Conservation (phyloP, 805 yeast species). For the Wickerhamomyces queroliae region DNA sequence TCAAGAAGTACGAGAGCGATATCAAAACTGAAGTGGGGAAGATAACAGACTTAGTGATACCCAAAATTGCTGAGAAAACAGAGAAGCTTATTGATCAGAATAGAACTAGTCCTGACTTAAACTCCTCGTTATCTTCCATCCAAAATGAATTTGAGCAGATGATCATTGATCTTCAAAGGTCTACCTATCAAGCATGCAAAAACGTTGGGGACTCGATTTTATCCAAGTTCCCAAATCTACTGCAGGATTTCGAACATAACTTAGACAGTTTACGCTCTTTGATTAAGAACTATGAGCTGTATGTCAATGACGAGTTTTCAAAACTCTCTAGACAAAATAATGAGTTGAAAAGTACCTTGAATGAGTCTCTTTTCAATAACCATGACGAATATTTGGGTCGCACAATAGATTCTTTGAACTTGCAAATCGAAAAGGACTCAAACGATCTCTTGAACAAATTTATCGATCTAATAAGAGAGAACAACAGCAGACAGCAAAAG, state of each 20-base stretch:
- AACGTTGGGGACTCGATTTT: constrained; percentile 17
- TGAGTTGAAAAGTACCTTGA: constrained; percentile 12
- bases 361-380: constrained; percentile 19
- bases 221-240: constrained; percentile 15
- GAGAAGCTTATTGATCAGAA: not conserved
- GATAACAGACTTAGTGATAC: constrained; percentile 8
- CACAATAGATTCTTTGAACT: constrained; percentile 9
- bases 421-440: constrained; percentile 16
- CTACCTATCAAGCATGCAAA: constrained; percentile 17
- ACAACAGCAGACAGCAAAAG: constrained; percentile 14
- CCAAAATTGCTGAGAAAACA: constrained; percentile 3
- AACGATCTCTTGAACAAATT: constrained; percentile 13
- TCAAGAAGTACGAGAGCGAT: constrained; percentile 18
- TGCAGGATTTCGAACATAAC: constrained; percentile 15
- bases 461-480: constrained; percentile 14
- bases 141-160: constrained; percentile 10
- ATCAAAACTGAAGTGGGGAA: constrained; percentile 12
- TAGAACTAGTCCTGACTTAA: not conserved
- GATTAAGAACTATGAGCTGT: constrained; percentile 5
- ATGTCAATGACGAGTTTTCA: constrained; percentile 15
- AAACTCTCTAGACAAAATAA: constrained; percentile 21
- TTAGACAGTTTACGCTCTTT: constrained; percentile 6
- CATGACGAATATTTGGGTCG: constrained; percentile 13
- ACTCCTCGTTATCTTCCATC: constrained; percentile 5
- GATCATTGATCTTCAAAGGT: constrained; percentile 10